Evolutionary conservation across 208 protist species (phyloP).

Genomic region (Leishmania mexicana): DNA sequence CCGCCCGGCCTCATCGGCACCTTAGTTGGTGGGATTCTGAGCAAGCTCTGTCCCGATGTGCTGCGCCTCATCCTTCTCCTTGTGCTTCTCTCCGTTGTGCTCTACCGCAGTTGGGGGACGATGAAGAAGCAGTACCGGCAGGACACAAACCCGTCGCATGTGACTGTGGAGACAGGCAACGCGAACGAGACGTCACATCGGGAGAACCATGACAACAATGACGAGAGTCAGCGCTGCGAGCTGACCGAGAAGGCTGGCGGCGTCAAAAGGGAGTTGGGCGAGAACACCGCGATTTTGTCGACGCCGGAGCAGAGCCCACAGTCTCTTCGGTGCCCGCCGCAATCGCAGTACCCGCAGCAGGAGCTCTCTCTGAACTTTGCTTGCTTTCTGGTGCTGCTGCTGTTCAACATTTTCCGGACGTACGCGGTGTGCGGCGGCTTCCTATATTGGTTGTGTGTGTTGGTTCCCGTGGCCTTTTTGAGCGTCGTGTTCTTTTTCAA

Average conservation of each 20-base stretch:
- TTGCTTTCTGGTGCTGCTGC: constrained; percentile 64
- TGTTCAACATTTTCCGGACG: constrained; percentile 66
- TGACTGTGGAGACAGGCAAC: constrained; percentile 28
- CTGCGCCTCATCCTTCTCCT: constrained; percentile 81
- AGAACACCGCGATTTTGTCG: neutral
- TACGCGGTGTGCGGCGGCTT: constrained; percentile 43
- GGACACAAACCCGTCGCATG: constrained; percentile 26
- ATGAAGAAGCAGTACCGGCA: constrained; percentile 58
- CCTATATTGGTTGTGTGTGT: constrained; percentile 53
- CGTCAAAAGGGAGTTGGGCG: neutral
- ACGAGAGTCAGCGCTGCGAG: constrained; percentile 4
- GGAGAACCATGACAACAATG: constrained; percentile 16
- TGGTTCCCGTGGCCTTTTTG: constrained; percentile 44
- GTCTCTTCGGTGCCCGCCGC: constrained; percentile 9
- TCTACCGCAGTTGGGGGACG: constrained; percentile 67
- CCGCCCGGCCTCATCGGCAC: constrained; percentile 79
- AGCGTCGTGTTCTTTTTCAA: constrained; percentile 42
- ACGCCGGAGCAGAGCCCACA: constrained; percentile 3
- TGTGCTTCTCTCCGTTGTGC: constrained; percentile 57
- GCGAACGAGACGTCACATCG: neutral
- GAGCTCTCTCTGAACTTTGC: constrained; percentile 55
- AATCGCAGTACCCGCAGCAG: constrained; percentile 61
- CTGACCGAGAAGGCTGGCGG: constrained; percentile 19
- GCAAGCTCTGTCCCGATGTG: constrained; percentile 77
- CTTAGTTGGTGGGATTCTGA: constrained; percentile 69